Evolutionary conservation across 2,329 filamentous ascomycete genomes (phyloP).

Genomic region (Beauveria sp.): DNA sequence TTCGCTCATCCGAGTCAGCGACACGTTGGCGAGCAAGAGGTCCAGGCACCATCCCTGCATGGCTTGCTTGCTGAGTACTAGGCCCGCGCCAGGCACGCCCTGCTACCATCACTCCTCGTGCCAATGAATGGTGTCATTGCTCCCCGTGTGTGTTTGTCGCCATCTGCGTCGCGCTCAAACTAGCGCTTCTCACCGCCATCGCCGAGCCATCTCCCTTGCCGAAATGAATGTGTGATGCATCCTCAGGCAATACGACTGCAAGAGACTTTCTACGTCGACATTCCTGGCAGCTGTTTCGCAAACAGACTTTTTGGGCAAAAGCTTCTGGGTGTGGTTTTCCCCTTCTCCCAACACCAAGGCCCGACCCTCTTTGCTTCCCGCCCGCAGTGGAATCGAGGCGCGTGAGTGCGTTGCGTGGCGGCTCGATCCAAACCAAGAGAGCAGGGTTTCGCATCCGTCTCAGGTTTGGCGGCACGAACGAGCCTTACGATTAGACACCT

Average conservation of each 20-base stretch:
- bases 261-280: not conserved
- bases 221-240: not conserved
- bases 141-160: not conserved
- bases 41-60: not conserved
- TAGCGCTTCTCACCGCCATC: not conserved
- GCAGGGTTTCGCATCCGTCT: not conserved
- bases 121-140: constrained; percentile 1
- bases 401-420: not conserved
- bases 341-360: not conserved
- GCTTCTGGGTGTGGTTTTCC: not conserved
- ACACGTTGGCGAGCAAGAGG: not conserved
- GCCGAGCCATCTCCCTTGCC: not conserved
- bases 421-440: not conserved
- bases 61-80: not conserved
- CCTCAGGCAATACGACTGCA: not conserved
- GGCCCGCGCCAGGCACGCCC: not conserved
- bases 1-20: too few relatives aligned
- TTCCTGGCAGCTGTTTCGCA: too few relatives aligned
- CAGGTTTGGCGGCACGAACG: not conserved
- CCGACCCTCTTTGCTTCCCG: not conserved
- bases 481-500: not conserved
- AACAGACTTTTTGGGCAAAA: not conserved
- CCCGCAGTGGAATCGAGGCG: not conserved
- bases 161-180: not conserved
- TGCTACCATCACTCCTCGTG: not conserved